Evolutionary conservation across 2,329 filamentous ascomycete species (phyloP), one percentile per base, ranked within the genome.

Genomic region (Stagonosporopsis cucurbitacearum): DNA sequence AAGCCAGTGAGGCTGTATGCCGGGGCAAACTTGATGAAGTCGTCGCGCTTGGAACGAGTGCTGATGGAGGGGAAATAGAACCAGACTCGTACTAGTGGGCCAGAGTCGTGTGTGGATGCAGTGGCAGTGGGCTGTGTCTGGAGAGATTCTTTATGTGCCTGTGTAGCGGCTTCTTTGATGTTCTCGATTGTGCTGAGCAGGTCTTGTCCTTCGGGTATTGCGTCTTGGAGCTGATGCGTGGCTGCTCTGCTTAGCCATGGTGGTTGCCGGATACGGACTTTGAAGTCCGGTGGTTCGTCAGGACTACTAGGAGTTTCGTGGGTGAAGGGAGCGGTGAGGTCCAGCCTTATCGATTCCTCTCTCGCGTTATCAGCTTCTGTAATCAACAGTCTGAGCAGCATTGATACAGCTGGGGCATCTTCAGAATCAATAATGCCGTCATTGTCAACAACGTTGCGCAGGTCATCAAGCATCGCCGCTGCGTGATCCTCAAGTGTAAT

Each of bases 1-100:
- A 87, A 87, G 0, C 85, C 85, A 0, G 84, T 86, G 0, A 87
- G 77, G 2, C 66, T 71, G 66, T 85, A 85, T 0, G 66, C 60
- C 0, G 84, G 80, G 0, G 83, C 84, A 52, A 84, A 73, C 50
- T 77, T 79, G 40, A 87, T 80, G 37, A 87, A 72, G 59, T 87
- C 84, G 60, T 83, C 79, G 42, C 85, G 78, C 63, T 87, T 87
- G 41, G 79, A 78, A 3, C 85, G 80, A 0, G 84, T 87, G 36
- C 81, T 84, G 50, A 87, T 81, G 1, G 84, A 86, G 0, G 84
- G 84, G 58, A 87, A 86, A 69, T 87, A 87, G 65, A 87, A 87
- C 84, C 84, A 87, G 1, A 83, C 84, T 8, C 85, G 75, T 3
- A 84, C 78, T 0, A 82, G 63, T 0, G 65, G 60, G 1, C 41